Evolutionary conservation across 2,329 filamentous ascomycete species (phyloP), one percentile per base, ranked within the genome.

Genomic region (Fusarium mangiferae): DNA sequence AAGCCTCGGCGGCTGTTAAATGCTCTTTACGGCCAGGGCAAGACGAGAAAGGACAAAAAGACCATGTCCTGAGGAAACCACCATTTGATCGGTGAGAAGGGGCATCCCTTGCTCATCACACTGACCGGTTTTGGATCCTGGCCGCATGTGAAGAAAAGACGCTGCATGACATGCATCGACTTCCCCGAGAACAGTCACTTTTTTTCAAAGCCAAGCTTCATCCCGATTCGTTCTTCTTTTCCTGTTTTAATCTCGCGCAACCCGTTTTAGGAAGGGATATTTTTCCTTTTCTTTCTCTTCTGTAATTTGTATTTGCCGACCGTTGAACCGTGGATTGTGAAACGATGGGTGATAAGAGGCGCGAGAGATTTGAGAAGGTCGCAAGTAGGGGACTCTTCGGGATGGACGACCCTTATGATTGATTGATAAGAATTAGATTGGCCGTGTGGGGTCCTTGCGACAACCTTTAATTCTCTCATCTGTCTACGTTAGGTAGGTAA

Each of bases 121-220:
- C 52, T 65, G 64, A 57, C 55, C 54, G 54, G 46, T 45, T 45
- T 66, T 42, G 30, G 51, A 46, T 35, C 52, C 30, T 46, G 49
- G 49, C 57, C 49, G 57, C 67, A 70, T 70, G 66, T 70, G 67
- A 65, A 59, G 26, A 24, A 70, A 22, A 35, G 17, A 42, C 36
- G 51, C 51, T 70, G 67, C 54, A 62, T 55, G 68, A 55, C 66
- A 51, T 70, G 42, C 60, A 66, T 66, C 60, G 26, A 55, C 42
- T 41, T 17, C 58, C 22, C 35, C 41, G 22, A 62, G 33, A 45
- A 48, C 30, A 63, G 33, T 45, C 49, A 24, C 45, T 52, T 22
- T 41, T 41, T 39, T 66, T 13, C 28, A 24, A 45, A 24, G 46
- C 41, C 54, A 67, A 55, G 48, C 41, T 57, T 33, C 35, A 35